Evolutionary conservation across 495 filamentous ascomycete genomes (phyloP), one percentile per base, ranked within the genome.

Genomic region (Hypomontagnella monticulosa): DNA sequence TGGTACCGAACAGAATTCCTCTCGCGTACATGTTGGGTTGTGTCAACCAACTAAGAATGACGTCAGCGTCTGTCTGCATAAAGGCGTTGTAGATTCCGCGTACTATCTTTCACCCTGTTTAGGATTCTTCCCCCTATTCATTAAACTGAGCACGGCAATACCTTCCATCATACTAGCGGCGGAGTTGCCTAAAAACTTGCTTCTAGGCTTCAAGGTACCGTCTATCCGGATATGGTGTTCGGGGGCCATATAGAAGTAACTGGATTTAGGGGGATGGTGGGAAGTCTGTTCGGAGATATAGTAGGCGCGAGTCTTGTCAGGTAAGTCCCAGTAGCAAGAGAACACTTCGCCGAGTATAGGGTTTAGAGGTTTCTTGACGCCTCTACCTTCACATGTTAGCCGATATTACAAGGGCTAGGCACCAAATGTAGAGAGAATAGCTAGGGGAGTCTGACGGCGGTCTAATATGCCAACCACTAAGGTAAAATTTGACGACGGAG

Each of bases 11-110:
- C 10, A 99, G 80, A 56, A 99, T 98, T 19, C 95, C 95, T 56
- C 95, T 87, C 34, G 94, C 96, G 76, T 99, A 99, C 93, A 99
- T 99, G 76, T 99, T 99, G 5, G 95, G 95, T 73, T 99, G 95
- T 0, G 95, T 97, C 52, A 97, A 75, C 71, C 71, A 74, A 16
- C 71, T 74, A 43, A 23, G 43, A n/a, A 12, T 16, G n/a, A 10
- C 4, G 41, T 62, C 41, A 68, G 61, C 37, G 15, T 15, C 20
- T 38, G 11, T 18, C 30, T 14, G n/a, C 38, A 19, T 23, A 18
- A 42, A 16, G 10, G 52, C 20, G 30, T 47, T 32, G 27, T 9
- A 16, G 20, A 8, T 15, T 16, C 7, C 43, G 86, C 92, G 44
- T 80, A 97, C 92, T 96, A 99, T 88, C 87, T 82, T 75, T 99